Evolutionary conservation across 306 rosid genomes (phyloP), one percentile per base, ranked within the genome.

Genomic region (Castanea sativa): DNA sequence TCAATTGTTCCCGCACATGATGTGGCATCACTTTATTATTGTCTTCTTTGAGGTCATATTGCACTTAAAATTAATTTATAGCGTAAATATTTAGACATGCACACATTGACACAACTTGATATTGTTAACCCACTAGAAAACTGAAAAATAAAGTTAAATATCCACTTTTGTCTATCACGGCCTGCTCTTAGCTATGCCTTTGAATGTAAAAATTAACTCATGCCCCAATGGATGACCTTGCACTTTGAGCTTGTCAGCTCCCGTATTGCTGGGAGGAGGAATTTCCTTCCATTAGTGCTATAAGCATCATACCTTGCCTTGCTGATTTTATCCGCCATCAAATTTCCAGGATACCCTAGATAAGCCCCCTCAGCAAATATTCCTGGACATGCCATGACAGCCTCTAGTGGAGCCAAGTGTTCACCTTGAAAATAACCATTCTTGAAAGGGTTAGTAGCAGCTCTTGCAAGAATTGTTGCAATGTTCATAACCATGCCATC

Each of bases 201-300:
- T 0, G 0, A 10, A 49, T 49, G 53, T 49, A 49, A 49, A 49
- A 49, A 49, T 49, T 21, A n/a, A 20, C 21, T 58, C 29, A 21
- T 20, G 25, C 18, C 32, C 74, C 25, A 75, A 70, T 19, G 73
- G 20, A 75, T 18, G 45, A 70, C 70, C 83, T 75, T 79, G 71
- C 83, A 75, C 52, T 23, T 70, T 33, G 55, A 69, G 53, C 49
- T 53, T 35, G 6, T 18, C 5, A 58, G 70, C 69, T 79, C 80
- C 83, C 75, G 75, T 73, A 75, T 61, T 6, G 83, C 83, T 9
- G 86, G 83, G 60, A 79, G 84, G 33, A 83, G 84, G 73, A 83
- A 83, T 53, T 76, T 83, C 73, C 78, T 77, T 67, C 72, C 78
- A 56, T 61, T 71, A 23, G 51, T 69, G 1, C 81, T 81, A 23